phyloP scores from a whole-genome alignment of 192 early-diverging fungal genomes.

The Mortierella antarctica region DNA sequence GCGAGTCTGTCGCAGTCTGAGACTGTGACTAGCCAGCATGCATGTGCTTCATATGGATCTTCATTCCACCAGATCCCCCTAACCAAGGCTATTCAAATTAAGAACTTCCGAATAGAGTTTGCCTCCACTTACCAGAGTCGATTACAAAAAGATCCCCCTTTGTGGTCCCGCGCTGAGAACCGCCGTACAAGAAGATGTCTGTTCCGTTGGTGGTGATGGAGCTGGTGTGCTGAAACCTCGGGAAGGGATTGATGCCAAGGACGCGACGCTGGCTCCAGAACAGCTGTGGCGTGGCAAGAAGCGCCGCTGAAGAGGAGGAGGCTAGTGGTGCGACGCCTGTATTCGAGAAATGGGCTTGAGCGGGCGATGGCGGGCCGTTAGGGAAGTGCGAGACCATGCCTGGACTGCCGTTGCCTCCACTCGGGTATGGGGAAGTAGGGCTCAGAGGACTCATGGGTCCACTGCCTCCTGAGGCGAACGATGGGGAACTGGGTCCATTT shows the following conservation, averaged over 20 bases:
- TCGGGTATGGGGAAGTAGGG: conserved; percentile 11
- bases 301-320: neutral
- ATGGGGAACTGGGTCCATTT: neutral
- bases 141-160: conserved; percentile 48
- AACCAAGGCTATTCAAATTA: neutral
- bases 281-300: conserved; percentile 31
- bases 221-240: conserved; percentile 38
- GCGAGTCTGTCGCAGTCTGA: too few relatives aligned
- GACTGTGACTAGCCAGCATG: neutral
- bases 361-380: conserved; percentile 25
- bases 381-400: too few relatives aligned
- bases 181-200: conserved; percentile 47
- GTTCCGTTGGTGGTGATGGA: conserved; percentile 38
- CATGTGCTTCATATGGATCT: neutral
- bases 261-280: conserved; percentile 50
- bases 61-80: neutral
- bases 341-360: neutral
- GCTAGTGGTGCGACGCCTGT: neutral
- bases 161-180: conserved; percentile 35
- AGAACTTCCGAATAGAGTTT: too few relatives aligned
- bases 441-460: conserved; percentile 33
- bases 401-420: neutral
- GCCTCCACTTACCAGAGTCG: conserved; percentile 40
- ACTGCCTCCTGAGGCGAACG: neutral
- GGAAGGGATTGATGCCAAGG: conserved; percentile 47